Conservation (phyloP, 371 early-diverging fungal species). For the Actinomortierella ambigua region DNA sequence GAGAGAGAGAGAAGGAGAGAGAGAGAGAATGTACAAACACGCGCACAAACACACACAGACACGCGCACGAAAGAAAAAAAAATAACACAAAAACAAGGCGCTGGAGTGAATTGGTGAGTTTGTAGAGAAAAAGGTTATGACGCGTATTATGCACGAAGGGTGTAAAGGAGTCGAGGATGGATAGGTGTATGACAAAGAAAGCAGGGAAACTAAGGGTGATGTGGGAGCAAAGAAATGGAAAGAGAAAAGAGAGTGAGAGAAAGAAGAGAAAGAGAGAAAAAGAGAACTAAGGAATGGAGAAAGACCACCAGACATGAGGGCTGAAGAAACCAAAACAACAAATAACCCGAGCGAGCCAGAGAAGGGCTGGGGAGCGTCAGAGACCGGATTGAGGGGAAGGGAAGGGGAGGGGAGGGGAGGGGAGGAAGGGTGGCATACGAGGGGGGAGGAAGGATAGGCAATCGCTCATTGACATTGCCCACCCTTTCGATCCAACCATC, state of each 20-base stretch:
- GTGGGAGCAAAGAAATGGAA: constrained; percentile 7
- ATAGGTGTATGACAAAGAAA: no score
- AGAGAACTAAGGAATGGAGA: constrained; percentile 8
- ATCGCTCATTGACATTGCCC: no score
- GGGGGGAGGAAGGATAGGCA: no score
- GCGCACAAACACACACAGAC: no score
- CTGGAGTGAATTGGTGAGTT: neutral
- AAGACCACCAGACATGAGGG: no score
- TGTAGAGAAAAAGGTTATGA: no score
- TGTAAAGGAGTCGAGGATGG: no score
- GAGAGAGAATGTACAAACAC: no score
- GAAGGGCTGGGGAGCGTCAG: neutral
- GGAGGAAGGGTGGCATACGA: neutral
- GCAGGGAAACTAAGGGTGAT: no score
- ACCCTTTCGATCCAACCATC: no score
- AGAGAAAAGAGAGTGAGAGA: constrained; percentile 2
- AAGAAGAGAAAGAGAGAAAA: neutral
- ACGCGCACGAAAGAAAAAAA: neutral
- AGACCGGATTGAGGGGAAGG: neutral
- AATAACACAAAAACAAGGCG: neutral
- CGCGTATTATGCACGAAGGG: no score
- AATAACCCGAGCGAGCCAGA: neutral
- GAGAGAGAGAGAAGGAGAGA: neutral
- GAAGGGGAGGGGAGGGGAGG: neutral
- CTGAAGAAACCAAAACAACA: no score